phyloP scores from a whole-genome alignment of 169 alveolate genomes.

The Toxoplasma gondii region DNA sequence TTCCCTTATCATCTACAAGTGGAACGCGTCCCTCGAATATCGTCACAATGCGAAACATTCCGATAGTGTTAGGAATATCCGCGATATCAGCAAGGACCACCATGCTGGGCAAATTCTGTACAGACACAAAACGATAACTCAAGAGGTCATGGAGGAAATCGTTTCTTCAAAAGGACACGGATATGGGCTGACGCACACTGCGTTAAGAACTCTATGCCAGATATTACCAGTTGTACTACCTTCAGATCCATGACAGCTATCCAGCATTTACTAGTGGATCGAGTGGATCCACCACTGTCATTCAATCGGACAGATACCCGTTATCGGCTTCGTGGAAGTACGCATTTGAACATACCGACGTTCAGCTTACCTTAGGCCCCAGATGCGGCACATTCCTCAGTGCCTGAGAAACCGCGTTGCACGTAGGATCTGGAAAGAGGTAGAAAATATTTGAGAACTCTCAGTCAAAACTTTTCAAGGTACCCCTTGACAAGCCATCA shows the following conservation, averaged over 20 bases:
- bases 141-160: background rate
- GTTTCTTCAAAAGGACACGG: too few species aligned
- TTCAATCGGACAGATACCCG: too few species aligned
- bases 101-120: slow-evolving; percentile 59
- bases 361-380: slow-evolving; percentile 8
- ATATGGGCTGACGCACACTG: too few species aligned
- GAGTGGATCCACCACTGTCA: too few species aligned
- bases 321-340: too few species aligned
- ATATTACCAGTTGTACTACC: too few species aligned
- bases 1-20: slow-evolving; percentile 47
- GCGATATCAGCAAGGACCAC: slow-evolving; percentile 62
- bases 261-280: too few species aligned
- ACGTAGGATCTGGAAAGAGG: background rate
- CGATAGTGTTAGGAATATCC: slow-evolving; percentile 48
- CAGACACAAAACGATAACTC: background rate
- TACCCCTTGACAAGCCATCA: too few species aligned
- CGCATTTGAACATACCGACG: background rate
- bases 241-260: too few species aligned
- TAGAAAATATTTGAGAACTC: background rate
- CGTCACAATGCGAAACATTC: slow-evolving; percentile 39
- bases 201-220: too few species aligned
- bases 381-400: slow-evolving; percentile 11
- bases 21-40: slow-evolving; percentile 65
- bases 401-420: slow-evolving; percentile 25
- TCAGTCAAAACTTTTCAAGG: too few species aligned